phyloP scores from a whole-genome alignment of 108 stramenopile species.

The Cyclotella kingstonii region DNA sequence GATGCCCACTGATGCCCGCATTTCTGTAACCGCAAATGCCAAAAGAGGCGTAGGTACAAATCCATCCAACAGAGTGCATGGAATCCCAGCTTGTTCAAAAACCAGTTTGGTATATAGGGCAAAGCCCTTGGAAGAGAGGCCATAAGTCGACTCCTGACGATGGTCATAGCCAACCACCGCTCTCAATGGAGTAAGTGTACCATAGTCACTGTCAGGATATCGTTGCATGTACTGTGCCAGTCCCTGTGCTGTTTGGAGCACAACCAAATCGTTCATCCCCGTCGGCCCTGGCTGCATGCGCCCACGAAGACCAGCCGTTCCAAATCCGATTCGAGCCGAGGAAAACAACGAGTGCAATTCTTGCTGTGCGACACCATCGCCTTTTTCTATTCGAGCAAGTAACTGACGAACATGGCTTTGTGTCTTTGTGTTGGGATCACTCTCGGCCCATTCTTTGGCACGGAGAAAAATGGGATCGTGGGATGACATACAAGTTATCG shows the following conservation, averaged over 20 bases:
- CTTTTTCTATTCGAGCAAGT: conserved; percentile 21
- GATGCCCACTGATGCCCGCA: conserved; percentile 78
- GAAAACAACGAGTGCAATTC: conserved; percentile 46
- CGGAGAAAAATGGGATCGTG: conserved; percentile 12
- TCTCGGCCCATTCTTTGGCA: conserved; percentile 58
- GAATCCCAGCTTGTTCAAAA: conserved; percentile 74
- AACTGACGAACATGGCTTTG: conserved; percentile 44
- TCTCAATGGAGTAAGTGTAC: conserved; percentile 14
- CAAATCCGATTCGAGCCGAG: conserved; percentile 77
- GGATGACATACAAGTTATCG: background rate
- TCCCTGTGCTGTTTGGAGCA: conserved; percentile 91
- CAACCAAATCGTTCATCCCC: conserved; percentile 93
- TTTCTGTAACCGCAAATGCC: conserved; percentile 68
- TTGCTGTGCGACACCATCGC: conserved; percentile 17
- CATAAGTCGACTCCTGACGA: conserved; percentile 53
- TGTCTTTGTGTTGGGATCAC: conserved; percentile 75
- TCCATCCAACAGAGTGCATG: conserved; percentile 81
- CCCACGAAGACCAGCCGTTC: conserved; percentile 92
- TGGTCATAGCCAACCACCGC: conserved; percentile 95
- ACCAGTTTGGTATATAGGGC: conserved; percentile 86
- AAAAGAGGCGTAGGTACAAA: conserved; percentile 90
- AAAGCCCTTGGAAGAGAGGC: conserved; percentile 84
- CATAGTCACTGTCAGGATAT: background rate
- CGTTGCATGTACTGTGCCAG: conserved; percentile 57
- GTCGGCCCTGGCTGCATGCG: conserved; percentile 88